Evolutionary conservation across 345 rosid genomes (phyloP).

Genomic region (Dipteronia dyeriana): DNA sequence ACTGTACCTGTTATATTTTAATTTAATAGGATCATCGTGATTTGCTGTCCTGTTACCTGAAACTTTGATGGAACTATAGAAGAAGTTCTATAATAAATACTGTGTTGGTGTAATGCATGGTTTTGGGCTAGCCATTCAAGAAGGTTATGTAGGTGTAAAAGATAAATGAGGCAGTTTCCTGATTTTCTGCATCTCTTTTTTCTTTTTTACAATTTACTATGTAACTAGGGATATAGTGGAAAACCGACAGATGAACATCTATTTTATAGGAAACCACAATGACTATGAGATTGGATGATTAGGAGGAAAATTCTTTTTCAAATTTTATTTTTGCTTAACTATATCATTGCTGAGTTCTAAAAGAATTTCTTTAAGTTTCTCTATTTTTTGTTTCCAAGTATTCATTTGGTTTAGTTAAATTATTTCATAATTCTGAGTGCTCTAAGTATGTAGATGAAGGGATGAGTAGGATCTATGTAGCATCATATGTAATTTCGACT

Average conservation of each 20-base stretch:
- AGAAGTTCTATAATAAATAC: neutral
- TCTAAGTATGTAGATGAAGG: neutral
- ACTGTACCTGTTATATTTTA: neutral
- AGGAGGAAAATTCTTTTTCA: neutral
- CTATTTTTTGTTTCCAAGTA: neutral
- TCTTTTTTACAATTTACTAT: neutral
- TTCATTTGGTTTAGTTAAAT: neutral
- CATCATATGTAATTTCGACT: neutral
- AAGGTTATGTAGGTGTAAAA: neutral
- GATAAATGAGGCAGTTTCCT: neutral
- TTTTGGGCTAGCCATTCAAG: neutral
- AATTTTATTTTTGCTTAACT: neutral
- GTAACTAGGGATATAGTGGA: neutral
- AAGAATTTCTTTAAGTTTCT: neutral
- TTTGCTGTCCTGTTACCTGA: neutral
- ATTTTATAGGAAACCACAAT: neutral
- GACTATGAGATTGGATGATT: neutral
- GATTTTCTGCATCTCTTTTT: conserved; percentile 3
- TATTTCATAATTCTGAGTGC: neutral
- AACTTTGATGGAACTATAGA: neutral
- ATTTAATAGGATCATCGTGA: neutral
- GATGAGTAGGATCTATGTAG: neutral
- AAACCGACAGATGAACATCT: neutral
- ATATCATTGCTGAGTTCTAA: neutral
- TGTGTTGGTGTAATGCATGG: neutral